phyloP scores from a whole-genome alignment of 2,329 filamentous ascomycete genomes.

The Fusarium solani-melongenae region DNA sequence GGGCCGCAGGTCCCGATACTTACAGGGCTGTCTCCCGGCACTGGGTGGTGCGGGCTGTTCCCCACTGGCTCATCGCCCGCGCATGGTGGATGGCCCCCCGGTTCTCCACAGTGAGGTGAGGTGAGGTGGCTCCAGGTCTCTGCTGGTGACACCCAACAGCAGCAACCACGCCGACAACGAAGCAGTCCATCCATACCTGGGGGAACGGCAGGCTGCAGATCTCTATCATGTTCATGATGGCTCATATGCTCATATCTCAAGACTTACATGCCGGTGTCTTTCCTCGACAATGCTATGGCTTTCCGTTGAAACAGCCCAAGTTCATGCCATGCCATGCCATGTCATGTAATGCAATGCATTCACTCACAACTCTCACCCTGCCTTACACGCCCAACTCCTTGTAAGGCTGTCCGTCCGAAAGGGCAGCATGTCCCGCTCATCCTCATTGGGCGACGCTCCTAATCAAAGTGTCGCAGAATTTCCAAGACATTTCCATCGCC shows the following conservation, averaged over 20 bases:
- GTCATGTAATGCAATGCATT: conserved; percentile 32
- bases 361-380: conserved; percentile 1
- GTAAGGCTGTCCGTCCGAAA: conserved; percentile 1
- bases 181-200: conserved; percentile 5
- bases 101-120: conserved; percentile 20
- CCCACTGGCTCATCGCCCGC: conserved; percentile 24
- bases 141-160: conserved; percentile 1
- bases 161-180: conserved; percentile 7
- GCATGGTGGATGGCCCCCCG: not conserved
- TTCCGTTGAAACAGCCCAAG: conserved; percentile 27
- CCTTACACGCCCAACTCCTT: not conserved
- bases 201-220: conserved; percentile 2
- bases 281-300: conserved; percentile 3
- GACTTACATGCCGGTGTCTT: not conserved
- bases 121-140: conserved; percentile 10
- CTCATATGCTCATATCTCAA: not conserved
- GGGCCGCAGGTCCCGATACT: not conserved
- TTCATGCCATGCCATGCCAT: conserved; percentile 32
- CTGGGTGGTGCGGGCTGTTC: conserved; percentile 1
- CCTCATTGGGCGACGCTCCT: not conserved
- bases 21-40: conserved; percentile 23
- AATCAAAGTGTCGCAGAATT: not conserved
- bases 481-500: not conserved
- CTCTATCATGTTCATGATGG: conserved; percentile 7
- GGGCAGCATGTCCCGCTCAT: not conserved